Percentiles rank a stretch among this genome's conserved stretches.
These are phyloP conservation scores for Pseudonectria foliicola DNA, from an alignment of 2,329 filamentous ascomycete species.

Conservation along the genomic window DNA sequence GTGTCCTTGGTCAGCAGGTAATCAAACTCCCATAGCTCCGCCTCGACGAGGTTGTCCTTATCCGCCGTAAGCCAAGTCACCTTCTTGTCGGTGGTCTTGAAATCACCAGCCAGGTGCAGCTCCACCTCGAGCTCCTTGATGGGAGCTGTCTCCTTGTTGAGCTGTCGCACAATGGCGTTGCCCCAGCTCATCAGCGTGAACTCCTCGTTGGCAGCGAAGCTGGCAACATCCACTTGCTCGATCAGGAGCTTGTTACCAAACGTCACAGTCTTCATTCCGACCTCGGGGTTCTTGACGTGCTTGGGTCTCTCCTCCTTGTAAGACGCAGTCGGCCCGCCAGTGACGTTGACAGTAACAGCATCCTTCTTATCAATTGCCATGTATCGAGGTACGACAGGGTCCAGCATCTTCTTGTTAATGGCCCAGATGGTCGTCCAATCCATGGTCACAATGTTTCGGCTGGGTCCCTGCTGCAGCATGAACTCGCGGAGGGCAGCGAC, in stretches of 20 bases:
- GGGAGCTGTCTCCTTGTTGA: conserved; percentile 43
- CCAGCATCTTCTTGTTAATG: conserved; percentile 75
- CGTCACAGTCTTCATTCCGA: conserved; percentile 80
- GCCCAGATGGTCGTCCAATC: conserved; percentile 74
- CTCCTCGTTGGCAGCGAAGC: conserved; percentile 78
- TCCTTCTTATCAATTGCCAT: conserved; percentile 66
- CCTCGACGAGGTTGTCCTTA: conserved; percentile 67
- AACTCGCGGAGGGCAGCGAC: conserved; percentile 74
- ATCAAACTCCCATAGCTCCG: conserved; percentile 91
- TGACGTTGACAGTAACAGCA: conserved; percentile 62
- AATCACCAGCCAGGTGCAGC: conserved; percentile 85
- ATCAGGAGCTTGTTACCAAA: conserved; percentile 70
- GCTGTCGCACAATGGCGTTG: conserved; percentile 70
- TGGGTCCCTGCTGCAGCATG: conserved; percentile 77
- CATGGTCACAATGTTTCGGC: conserved; percentile 75
- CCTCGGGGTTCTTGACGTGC: conserved; percentile 79
- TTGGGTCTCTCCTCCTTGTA: conserved; percentile 71
- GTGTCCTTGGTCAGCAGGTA: conserved; percentile 95
- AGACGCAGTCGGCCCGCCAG: conserved; percentile 55
- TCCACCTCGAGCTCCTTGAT: conserved; percentile 71
- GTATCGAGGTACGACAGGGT: conserved; percentile 67
- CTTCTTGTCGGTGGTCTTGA: conserved; percentile 95
- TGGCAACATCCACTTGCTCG: conserved; percentile 79
- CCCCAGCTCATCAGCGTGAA: conserved; percentile 97
- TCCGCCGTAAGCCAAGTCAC: conserved; percentile 83